Conservation (phyloP, 352 stramenopile species). For the Phytophthora macrochlamydospora region DNA sequence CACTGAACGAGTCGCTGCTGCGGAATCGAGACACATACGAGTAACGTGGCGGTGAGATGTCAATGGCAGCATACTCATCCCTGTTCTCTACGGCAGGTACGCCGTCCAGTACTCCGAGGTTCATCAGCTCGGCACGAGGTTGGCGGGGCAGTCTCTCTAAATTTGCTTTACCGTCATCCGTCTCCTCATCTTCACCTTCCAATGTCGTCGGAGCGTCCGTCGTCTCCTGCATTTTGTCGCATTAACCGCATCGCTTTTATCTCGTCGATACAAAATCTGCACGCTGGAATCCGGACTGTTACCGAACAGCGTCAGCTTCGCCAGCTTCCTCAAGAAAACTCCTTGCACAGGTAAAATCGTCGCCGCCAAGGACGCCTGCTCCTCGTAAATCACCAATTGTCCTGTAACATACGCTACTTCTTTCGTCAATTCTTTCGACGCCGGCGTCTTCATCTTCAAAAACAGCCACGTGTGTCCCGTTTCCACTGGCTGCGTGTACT, state of each 20-base stretch:
- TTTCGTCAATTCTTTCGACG: constrained; percentile 64
- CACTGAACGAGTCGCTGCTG: constrained; percentile 81
- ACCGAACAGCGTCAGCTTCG: constrained; percentile 80
- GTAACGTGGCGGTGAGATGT: constrained; percentile 82
- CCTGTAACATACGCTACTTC: constrained; percentile 83
- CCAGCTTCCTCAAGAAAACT: constrained; percentile 76
- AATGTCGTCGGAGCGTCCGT: constrained; percentile 8
- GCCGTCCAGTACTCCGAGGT: constrained; percentile 66
- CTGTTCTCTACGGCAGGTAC: constrained; percentile 62
- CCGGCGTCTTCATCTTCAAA: constrained; percentile 79
- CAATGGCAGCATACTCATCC: constrained; percentile 71
- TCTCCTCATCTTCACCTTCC: constrained; percentile 28
- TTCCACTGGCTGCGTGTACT: constrained; percentile 77
- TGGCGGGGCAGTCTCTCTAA: constrained; percentile 34
- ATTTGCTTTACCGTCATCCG: constrained; percentile 24
- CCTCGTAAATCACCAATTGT: constrained; percentile 85
- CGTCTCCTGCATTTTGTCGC: constrained; percentile 23
- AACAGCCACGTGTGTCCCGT: constrained; percentile 79
- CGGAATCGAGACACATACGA: constrained; percentile 81
- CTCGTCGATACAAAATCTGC: constrained; percentile 77
- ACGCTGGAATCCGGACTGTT: constrained; percentile 84
- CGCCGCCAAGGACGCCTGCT: constrained; percentile 74
- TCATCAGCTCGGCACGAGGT: constrained; percentile 59
- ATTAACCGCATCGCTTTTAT: constrained; percentile 17
- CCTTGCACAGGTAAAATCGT: constrained; percentile 86